Conservation (phyloP, 2,329 filamentous ascomycete genomes). For the Fusarium sp. region DNA sequence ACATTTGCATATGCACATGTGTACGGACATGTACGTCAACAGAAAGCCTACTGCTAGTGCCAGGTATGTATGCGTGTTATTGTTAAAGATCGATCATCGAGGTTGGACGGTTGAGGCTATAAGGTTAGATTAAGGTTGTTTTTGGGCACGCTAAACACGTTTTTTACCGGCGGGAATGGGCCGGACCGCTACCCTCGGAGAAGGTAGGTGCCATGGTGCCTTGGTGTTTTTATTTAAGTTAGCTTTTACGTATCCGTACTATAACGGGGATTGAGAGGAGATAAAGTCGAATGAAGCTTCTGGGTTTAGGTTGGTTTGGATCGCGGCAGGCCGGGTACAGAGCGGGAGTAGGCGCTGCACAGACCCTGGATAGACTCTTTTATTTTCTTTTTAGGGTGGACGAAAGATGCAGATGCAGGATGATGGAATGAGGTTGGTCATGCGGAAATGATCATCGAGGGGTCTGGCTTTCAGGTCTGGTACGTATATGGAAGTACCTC, state of each 20-base stretch:
- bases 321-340: neutral
- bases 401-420: neutral
- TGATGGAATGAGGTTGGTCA: constrained; percentile 7
- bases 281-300: neutral
- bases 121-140: constrained; percentile 37
- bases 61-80: too few relatives aligned
- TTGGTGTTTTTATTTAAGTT: neutral
- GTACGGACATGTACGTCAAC: neutral
- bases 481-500: neutral
- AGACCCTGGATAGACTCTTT: neutral
- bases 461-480: neutral
- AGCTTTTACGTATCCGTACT: neutral
- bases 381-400: neutral
- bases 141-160: constrained; percentile 25
- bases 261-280: constrained; percentile 3
- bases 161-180: constrained; percentile 12
- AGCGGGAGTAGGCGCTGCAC: neutral
- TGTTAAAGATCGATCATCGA: neutral
- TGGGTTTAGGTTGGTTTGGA: neutral
- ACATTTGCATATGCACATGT: neutral
- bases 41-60: neutral
- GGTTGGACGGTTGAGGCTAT: neutral
- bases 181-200: constrained; percentile 25
- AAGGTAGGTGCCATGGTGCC: neutral
- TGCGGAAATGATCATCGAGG: constrained; percentile 6